Evolutionary conservation across 2,329 filamentous ascomycete genomes (phyloP).

Genomic region (Colletotrichum higginsianum): DNA sequence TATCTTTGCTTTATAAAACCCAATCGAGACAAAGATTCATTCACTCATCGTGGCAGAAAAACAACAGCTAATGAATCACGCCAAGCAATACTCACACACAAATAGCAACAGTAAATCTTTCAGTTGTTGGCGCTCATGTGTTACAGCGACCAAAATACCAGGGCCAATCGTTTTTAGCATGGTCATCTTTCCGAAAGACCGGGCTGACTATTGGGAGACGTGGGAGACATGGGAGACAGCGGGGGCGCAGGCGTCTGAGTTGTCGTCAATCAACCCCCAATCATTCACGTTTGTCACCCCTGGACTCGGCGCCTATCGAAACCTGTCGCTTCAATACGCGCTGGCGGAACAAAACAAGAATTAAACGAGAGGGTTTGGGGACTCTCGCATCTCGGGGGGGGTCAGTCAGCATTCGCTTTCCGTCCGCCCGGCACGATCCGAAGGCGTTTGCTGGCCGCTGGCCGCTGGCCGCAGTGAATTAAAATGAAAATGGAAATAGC

Average conservation of each 20-base stretch:
- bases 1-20: constrained; percentile 25
- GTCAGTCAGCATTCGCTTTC: background rate
- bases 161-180: constrained; percentile 21
- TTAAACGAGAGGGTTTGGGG: background rate
- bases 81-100: constrained; percentile 13
- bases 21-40: constrained; percentile 10
- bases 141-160: constrained; percentile 14
- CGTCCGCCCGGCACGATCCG: background rate
- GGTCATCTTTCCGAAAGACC: background rate
- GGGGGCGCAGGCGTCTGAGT: constrained; percentile 23
- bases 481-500: no score
- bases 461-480: background rate
- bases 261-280: constrained; percentile 27
- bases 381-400: background rate
- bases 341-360: background rate
- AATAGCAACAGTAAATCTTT: constrained; percentile 15
- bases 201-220: no score
- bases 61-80: constrained; percentile 23
- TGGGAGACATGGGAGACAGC: background rate
- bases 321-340: constrained; percentile 53
- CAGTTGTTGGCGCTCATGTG: background rate
- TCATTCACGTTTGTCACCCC: constrained; percentile 21
- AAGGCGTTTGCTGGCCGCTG: background rate
- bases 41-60: constrained; percentile 5
- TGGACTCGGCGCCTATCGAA: constrained; percentile 39